Conservation (phyloP, 2,329 filamentous ascomycete species). For the Didymella pinodella region DNA sequence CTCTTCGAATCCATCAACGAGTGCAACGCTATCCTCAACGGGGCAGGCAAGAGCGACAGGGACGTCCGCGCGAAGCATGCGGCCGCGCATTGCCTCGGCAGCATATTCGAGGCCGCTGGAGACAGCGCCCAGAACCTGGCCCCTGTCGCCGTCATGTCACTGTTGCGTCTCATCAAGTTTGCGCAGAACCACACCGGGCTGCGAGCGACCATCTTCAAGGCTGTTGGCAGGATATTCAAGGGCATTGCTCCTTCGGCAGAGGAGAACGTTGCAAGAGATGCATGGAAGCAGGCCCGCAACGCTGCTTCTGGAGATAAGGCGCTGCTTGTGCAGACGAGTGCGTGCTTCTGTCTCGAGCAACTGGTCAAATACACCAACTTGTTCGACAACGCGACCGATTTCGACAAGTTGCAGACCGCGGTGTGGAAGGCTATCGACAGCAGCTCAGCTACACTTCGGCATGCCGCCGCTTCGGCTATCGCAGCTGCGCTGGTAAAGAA, state of each 20-base stretch:
- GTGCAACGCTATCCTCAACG: constrained; percentile 74
- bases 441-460: constrained; percentile 74
- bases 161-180: constrained; percentile 81
- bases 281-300: constrained; percentile 90
- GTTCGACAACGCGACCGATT: constrained; percentile 88
- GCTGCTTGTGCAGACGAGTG: constrained; percentile 77
- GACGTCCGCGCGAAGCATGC: constrained; percentile 85
- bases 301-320: constrained; percentile 82
- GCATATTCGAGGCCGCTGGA: constrained; percentile 89
- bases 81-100: constrained; percentile 83
- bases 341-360: constrained; percentile 79
- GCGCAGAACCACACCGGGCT: constrained; percentile 82
- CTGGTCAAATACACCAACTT: constrained; percentile 76
- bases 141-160: constrained; percentile 72
- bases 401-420: constrained; percentile 83
- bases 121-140: constrained; percentile 90
- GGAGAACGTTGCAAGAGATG: constrained; percentile 82
- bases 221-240: constrained; percentile 76
- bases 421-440: constrained; percentile 90
- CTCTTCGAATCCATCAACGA: constrained; percentile 96
- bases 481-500: constrained; percentile 83
- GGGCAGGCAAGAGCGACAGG: constrained; percentile 75
- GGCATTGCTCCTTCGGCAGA: constrained; percentile 82
- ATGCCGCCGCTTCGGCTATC: constrained; percentile 85
- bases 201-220: constrained; percentile 77